Evolutionary conservation across 768 basidiomycete genomes (phyloP).

Genomic region (Boletellus emodensis): DNA sequence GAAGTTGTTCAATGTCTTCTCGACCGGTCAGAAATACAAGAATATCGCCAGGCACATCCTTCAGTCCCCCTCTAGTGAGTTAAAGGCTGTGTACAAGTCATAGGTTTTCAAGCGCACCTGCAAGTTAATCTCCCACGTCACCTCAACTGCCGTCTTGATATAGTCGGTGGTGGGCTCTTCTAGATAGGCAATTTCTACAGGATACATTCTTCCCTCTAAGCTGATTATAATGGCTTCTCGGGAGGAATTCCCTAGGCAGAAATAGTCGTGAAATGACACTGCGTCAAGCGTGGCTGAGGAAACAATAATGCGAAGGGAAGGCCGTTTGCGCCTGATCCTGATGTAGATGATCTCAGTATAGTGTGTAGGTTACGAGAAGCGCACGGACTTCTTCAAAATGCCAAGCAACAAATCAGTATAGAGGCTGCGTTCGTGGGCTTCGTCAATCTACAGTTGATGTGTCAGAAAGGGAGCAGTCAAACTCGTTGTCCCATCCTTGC

Average conservation of each 20-base stretch:
- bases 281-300: constrained; percentile 98
- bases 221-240: constrained; percentile 82
- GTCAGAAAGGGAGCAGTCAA: constrained; percentile 1
- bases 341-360: constrained; percentile 1
- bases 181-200: constrained; percentile 90
- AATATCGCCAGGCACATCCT: constrained; percentile 87
- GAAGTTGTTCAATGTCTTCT: constrained; percentile 90
- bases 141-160: constrained; percentile 74
- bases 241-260: constrained; percentile 57
- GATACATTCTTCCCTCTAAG: constrained; percentile 91
- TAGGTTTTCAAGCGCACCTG: constrained; percentile 47
- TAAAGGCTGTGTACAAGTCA: neutral
- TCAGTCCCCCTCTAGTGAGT: neutral
- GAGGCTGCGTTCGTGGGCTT: constrained; percentile 94
- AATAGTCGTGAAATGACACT: constrained; percentile 83
- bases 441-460: constrained; percentile 67
- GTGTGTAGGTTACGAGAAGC: neutral
- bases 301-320: constrained; percentile 84
- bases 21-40: constrained; percentile 92
- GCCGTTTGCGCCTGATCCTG: constrained; percentile 90
- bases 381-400: constrained; percentile 80
- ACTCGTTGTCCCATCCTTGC: constrained; percentile 37
- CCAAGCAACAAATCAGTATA: constrained; percentile 94
- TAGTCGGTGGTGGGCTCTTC: constrained; percentile 77
- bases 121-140: constrained; percentile 75